phyloP scores from a whole-genome alignment of 139 green algal species.

The Haematococcus sp. region DNA sequence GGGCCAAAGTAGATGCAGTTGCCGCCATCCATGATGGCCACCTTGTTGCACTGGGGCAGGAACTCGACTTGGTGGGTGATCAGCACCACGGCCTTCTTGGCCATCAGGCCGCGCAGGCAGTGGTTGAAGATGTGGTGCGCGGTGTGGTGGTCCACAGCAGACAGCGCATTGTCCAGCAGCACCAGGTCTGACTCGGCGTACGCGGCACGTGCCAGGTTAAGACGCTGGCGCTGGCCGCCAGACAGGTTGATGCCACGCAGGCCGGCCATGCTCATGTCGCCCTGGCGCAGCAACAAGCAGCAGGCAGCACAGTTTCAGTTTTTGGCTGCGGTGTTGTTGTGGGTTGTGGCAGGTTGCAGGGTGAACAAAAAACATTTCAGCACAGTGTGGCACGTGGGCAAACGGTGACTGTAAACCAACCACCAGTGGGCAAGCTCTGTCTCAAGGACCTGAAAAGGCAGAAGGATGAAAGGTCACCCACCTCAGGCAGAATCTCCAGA shows the following conservation, averaged over 20 bases:
- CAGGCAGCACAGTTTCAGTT: background rate
- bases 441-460: slow-evolving; percentile 1
- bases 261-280: slow-evolving; percentile 54
- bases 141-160: slow-evolving; percentile 61
- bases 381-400: background rate
- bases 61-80: slow-evolving; percentile 66
- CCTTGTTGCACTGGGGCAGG: slow-evolving; percentile 33
- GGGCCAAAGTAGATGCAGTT: slow-evolving; percentile 57
- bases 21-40: slow-evolving; percentile 50
- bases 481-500: slow-evolving; percentile 26
- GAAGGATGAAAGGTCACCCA: too few relatives aligned
- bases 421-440: background rate
- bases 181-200: slow-evolving; percentile 54
- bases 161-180: slow-evolving; percentile 63
- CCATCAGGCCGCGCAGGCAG: slow-evolving; percentile 52
- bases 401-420: too few relatives aligned
- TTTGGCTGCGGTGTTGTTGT: background rate
- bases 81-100: slow-evolving; percentile 51
- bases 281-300: slow-evolving; percentile 37
- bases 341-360: background rate
- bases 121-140: slow-evolving; percentile 60
- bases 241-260: slow-evolving; percentile 72
- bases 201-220: slow-evolving; percentile 54
- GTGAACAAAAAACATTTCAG: background rate
- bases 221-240: slow-evolving; percentile 60